Evolutionary conservation across 2,329 filamentous ascomycete genomes (phyloP).

Genomic region (Fusarium tjaetaba): DNA sequence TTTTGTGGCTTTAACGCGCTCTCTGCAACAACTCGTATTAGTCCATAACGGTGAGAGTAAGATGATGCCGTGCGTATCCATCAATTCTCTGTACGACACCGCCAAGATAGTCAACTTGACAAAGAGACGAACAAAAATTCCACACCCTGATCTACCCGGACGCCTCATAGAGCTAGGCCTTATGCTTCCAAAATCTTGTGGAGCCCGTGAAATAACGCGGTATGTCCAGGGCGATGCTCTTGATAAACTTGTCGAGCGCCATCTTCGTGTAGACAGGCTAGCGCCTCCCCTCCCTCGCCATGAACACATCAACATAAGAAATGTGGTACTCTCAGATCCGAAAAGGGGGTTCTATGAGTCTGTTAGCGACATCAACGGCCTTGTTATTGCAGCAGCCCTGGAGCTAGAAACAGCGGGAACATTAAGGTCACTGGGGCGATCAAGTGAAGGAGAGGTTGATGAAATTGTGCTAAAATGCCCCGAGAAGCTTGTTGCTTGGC

Average conservation of each 20-base stretch:
- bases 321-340: slow-evolving; percentile 25
- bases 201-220: slow-evolving; percentile 37
- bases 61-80: slow-evolving; percentile 41
- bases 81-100: slow-evolving; percentile 26
- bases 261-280: slow-evolving; percentile 27
- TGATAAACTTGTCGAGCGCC: slow-evolving; percentile 15
- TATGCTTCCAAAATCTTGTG: slow-evolving; percentile 1
- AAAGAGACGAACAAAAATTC: neutral
- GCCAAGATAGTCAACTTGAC: slow-evolving; percentile 17
- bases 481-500: slow-evolving; percentile 29
- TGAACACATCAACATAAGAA: slow-evolving; percentile 29
- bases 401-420: slow-evolving; percentile 35
- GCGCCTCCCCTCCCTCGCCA: neutral
- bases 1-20: slow-evolving; percentile 47
- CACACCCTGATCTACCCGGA: slow-evolving; percentile 2
- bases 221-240: slow-evolving; percentile 40
- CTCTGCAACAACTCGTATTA: slow-evolving; percentile 43
- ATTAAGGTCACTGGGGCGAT: slow-evolving; percentile 19
- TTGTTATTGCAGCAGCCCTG: slow-evolving; percentile 41
- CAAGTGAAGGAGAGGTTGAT: neutral
- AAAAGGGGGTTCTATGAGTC: slow-evolving; percentile 33
- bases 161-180: slow-evolving; percentile 26
- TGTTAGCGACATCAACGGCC: slow-evolving; percentile 45
- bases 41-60: slow-evolving; percentile 28
- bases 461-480: neutral